Base-by-base conservation (phyloP, 176 grass and related monocot genomes). In the Avena sativa region DNA sequence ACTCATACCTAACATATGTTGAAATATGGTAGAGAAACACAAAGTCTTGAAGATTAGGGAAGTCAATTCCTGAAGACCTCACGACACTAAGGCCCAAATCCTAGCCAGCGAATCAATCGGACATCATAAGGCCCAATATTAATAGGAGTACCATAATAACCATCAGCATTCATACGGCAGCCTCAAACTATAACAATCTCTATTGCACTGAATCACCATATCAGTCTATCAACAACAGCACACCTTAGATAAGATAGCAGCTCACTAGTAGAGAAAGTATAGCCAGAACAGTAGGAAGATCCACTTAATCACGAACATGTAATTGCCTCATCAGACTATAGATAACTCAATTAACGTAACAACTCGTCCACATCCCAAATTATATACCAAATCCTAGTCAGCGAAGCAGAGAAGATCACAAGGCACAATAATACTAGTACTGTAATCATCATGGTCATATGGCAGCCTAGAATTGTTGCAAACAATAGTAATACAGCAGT, bases 161-260 rank as follows among this genome's bases (percentile, higher is more conserved):
- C 16, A 28, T 21, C 32, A 78, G 16, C 21, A 28, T 43, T 21
- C 10, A 79, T 6, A 38, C 3, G 20, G 12, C 12, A 53, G 51
- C 13, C 51, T 30, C 16, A 34, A 78, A 38, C 30, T 57, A 16
- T 16, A 52, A 57, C 7, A 4, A 53, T 38, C 64, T 75, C 13
- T 81, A 28, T 8, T 8, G 38, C 47, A 3, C 3, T 53, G 50
- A 71, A 71, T 20, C 30, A 53, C 30, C 30, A 1, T 71, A 70
- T 36, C 30, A 30, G 73, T 55, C 57, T 53, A 61, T 40, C 32
- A 34, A 34, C 21, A 34, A 46, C 53, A 73, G 76, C 81, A 46
- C 79, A 67, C 30, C 9, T 30, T 55, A 81, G 46, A 82, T 56
- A 85, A 74, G 58, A 67, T 66, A 85, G 50, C 28, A 46, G 8